Percentiles rank a stretch among this genome's conserved stretches.
Conservation (phyloP, 306 rosid genomes). For the Rosa multiflora region DNA sequence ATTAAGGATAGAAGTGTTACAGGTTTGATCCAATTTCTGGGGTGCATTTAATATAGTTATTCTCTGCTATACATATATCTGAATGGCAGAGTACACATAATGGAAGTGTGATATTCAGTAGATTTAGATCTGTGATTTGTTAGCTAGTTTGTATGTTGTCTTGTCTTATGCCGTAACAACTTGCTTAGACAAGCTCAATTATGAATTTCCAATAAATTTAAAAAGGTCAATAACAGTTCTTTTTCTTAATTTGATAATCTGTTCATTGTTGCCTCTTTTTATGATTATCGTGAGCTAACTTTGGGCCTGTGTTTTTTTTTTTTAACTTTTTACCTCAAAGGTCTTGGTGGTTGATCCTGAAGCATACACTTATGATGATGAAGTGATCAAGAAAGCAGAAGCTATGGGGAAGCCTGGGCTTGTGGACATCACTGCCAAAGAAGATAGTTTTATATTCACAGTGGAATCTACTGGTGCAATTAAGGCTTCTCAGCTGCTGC, state of each 20-base stretch:
- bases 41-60: neutral
- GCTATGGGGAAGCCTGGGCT: slow-evolving; percentile 97
- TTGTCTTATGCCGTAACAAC: neutral
- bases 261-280: neutral
- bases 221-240: neutral
- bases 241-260: neutral
- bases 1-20: neutral
- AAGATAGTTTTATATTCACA: slow-evolving; percentile 87
- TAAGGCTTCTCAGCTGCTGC: slow-evolving; percentile 78
- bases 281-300: neutral
- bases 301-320: neutral
- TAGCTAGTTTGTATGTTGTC: neutral
- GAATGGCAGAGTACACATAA: neutral
- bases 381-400: slow-evolving; percentile 91
- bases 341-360: slow-evolving; percentile 73
- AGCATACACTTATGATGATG: slow-evolving; percentile 90
- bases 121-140: neutral
- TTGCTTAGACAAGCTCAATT: neutral
- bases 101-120: neutral
- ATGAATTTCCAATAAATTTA: neutral
- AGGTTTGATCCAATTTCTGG: neutral
- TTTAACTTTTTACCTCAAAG: slow-evolving; percentile 29
- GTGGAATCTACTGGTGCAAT: slow-evolving; percentile 93
- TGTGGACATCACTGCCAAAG: slow-evolving; percentile 77
- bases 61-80: neutral